Base-by-base conservation (phyloP, 2,329 filamentous ascomycete genomes). In the Ophiostoma ips region DNA sequence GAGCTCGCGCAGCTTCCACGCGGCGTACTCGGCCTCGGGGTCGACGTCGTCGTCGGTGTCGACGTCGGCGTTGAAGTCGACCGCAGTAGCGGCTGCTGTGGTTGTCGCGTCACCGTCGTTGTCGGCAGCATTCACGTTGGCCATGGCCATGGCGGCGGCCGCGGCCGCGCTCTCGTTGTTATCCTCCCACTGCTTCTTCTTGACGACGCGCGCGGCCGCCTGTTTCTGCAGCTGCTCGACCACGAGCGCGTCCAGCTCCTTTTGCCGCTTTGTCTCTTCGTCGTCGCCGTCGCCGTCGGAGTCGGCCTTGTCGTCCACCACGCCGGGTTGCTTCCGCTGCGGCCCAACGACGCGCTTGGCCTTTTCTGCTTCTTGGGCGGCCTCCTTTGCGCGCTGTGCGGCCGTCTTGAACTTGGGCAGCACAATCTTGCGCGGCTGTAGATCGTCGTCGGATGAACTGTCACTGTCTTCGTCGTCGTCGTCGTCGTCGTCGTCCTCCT, bases 1-100 rank as follows among this genome's bases (percentile, higher is more conserved):
- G 38, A 98, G 73, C 67, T 98, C 92, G 46, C 92, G 82, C 46
- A 98, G 73, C 62, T 90, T 92, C 90, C 92, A 98, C 0, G 89
- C 88, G 7, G 88, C 88, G 55, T 83, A 78, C 65, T 98, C 92
- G 8, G 87, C 88, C 55, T 84, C 88, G 0, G 87, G 85, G 63
- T 96, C 88, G 3, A 89, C 60, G 34, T 80, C 87, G 63, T 98
- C 92, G 2, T 83, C 86, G 59, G 95, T 92, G 64, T 96, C 87
- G 18, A 96, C 82, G 45, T 86, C 84, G 52, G 79, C 78, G 8
- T 38, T 19, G 24, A 78, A 79, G 5, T 81, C 77, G 19, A 12
- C 40, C 7, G 13, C 30, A 8, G 33, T 35, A 0, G 86, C 84
- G 62, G n/a, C n/a, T n/a, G n/a, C n/a, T n/a, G n/a, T n/a, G n/a